phyloP scores from a whole-genome alignment of 2,329 filamentous ascomycete species.

The Phaeoacremonium minimum region DNA sequence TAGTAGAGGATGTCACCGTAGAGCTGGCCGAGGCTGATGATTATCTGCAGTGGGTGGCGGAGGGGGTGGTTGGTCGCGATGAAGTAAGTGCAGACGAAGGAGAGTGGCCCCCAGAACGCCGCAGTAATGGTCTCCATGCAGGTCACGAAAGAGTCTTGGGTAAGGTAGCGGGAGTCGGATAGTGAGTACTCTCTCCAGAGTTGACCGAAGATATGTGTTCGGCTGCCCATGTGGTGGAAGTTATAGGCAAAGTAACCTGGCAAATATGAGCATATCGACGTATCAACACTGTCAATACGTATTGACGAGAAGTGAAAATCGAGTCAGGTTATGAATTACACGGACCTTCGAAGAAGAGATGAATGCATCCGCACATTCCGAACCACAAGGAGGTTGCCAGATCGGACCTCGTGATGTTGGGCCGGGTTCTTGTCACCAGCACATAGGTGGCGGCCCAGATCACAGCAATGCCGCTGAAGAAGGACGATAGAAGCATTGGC shows the following conservation, averaged over 20 bases:
- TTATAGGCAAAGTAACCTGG: slow-evolving; percentile 46
- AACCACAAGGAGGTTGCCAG: slow-evolving; percentile 69
- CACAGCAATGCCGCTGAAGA: neutral
- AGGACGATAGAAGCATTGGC: neutral
- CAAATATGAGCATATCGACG: slow-evolving; percentile 13
- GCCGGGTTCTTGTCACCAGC: slow-evolving; percentile 15
- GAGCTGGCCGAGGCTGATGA: slow-evolving; percentile 41
- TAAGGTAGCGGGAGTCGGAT: slow-evolving; percentile 52
- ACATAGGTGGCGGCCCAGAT: neutral
- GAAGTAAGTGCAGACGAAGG: slow-evolving; percentile 38
- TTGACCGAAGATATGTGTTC: slow-evolving; percentile 42
- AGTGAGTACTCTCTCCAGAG: slow-evolving; percentile 56
- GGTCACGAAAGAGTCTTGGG: slow-evolving; percentile 47
- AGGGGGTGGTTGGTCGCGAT: slow-evolving; percentile 38
- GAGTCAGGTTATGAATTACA: no score
- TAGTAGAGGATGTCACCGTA: slow-evolving; percentile 53
- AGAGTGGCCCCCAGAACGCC: slow-evolving; percentile 48
- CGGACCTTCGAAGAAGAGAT: slow-evolving; percentile 36
- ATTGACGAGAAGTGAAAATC: neutral
- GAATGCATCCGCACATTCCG: slow-evolving; percentile 58
- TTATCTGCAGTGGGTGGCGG: slow-evolving; percentile 42
- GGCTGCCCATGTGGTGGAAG: slow-evolving; percentile 31
- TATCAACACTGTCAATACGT: slow-evolving; percentile 15
- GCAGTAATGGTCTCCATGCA: slow-evolving; percentile 52
- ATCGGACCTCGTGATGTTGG: slow-evolving; percentile 48